These are phyloP conservation scores for Vitis rotundifolia DNA, from an alignment of 164 flowering plant genomes.

Conservation along the genomic window DNA sequence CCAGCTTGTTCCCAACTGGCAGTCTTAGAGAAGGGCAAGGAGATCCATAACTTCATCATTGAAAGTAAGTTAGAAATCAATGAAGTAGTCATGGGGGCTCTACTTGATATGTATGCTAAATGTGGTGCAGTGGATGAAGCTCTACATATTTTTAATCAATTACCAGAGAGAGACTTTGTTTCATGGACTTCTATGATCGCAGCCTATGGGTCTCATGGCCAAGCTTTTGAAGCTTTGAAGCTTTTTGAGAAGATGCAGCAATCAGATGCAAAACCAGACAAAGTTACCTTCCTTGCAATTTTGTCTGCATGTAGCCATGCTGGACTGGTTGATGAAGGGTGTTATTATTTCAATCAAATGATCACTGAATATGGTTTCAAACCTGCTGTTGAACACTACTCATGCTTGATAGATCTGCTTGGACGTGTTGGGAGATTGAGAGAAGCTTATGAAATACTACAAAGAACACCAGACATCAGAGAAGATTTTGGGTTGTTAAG, in stretches of 20 bases:
- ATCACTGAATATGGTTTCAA: constrained; percentile 30
- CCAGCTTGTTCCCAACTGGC: constrained; percentile 70
- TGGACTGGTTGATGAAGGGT: constrained; percentile 70
- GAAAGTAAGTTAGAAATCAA: constrained; percentile 40
- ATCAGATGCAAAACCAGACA: constrained; percentile 45
- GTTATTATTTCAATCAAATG: constrained; percentile 54
- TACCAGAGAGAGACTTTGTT: constrained; percentile 52
- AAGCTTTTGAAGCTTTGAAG: constrained; percentile 52
- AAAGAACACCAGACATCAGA: constrained; percentile 24
- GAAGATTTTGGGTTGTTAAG: constrained; percentile 50
- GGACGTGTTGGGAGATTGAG: constrained; percentile 68
- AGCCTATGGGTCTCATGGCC: constrained; percentile 78
- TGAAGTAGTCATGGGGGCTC: constrained; percentile 67
- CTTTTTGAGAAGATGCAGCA: constrained; percentile 54
- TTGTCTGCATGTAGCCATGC: constrained; percentile 76
- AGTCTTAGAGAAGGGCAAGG: constrained; percentile 66
- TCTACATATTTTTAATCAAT: constrained; percentile 35
- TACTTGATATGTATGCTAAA: constrained; percentile 80
- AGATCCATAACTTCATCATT: constrained; percentile 45
- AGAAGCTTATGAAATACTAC: constrained; percentile 61
- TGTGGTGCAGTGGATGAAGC: constrained; percentile 78
- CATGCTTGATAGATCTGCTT: constrained; percentile 69
- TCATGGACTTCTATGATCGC: constrained; percentile 88
- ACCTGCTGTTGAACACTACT: constrained; percentile 60
- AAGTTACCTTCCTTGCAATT: constrained; percentile 62